A percentile compares a stretch with the other conserved stretches of the same genome.
These are phyloP conservation scores for Malus orientalis DNA, from an alignment of 306 rosid genomes.

Conservation along the genomic window DNA sequence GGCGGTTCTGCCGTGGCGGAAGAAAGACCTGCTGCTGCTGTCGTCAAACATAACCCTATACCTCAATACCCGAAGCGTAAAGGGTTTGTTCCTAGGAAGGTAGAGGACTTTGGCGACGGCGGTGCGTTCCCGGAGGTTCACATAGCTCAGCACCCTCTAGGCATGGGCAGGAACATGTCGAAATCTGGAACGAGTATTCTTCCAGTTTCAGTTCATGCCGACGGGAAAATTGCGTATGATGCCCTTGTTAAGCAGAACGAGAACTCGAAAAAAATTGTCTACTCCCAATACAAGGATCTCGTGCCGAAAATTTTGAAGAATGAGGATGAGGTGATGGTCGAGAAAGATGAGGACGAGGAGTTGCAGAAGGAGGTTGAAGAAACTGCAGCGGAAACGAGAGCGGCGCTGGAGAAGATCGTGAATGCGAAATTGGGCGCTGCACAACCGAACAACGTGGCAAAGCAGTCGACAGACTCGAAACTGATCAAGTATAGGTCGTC, in stretches of 20 bases:
- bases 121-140: slow-evolving; percentile 93
- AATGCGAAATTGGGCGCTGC: slow-evolving; percentile 74
- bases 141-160: slow-evolving; percentile 78
- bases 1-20: slow-evolving; percentile 48
- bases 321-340: slow-evolving; percentile 30
- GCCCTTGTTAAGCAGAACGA: slow-evolving; percentile 79
- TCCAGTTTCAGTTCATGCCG: slow-evolving; percentile 74
- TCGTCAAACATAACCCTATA: slow-evolving; percentile 40
- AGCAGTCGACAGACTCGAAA: slow-evolving; percentile 55
- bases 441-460: slow-evolving; percentile 75
- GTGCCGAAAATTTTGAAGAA: slow-evolving; percentile 61
- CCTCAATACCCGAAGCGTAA: slow-evolving; percentile 68
- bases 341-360: slow-evolving; percentile 52
- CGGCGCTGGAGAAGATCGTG: slow-evolving; percentile 79
- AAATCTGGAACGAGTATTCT: slow-evolving; percentile 65
- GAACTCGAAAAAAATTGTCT: slow-evolving; percentile 66
- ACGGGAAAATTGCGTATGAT: slow-evolving; percentile 75
- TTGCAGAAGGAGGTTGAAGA: slow-evolving; percentile 57
- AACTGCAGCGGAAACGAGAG: slow-evolving; percentile 63
- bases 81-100: slow-evolving; percentile 69
- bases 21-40: slow-evolving; percentile 16
- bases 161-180: slow-evolving; percentile 61
- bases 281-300: slow-evolving; percentile 66
- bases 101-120: slow-evolving; percentile 82
- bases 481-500: slow-evolving; percentile 83